These are phyloP conservation scores for Citrus cavaleriei DNA, from an alignment of 345 rosid genomes.

Conservation along the genomic window DNA sequence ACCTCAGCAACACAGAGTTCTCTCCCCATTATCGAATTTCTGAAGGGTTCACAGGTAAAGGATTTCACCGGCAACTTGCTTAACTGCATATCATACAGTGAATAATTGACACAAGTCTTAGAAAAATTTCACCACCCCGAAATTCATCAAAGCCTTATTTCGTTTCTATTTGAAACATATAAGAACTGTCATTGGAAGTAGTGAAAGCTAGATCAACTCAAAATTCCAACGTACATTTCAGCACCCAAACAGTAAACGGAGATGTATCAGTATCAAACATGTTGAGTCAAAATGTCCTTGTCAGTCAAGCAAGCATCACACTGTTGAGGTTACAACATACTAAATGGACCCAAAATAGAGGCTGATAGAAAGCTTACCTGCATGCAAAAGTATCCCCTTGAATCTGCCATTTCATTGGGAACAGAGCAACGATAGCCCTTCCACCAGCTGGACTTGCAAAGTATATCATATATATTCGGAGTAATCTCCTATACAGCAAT, in stretches of 20 bases:
- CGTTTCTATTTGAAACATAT: neutral
- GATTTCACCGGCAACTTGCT: conserved; percentile 76
- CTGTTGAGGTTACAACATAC: neutral
- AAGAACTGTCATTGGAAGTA: neutral
- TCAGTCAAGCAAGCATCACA: neutral
- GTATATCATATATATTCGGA: conserved; percentile 55
- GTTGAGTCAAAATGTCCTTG: neutral
- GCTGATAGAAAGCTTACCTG: conserved; percentile 41
- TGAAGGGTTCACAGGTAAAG: conserved; percentile 53
- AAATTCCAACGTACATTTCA: neutral
- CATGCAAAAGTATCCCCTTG: conserved; percentile 76
- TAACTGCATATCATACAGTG: conserved; percentile 44
- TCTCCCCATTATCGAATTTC: conserved; percentile 85
- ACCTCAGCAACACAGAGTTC: conserved; percentile 72
- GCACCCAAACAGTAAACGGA: neutral
- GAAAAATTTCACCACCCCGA: neutral
- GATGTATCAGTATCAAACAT: neutral
- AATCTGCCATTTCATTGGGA: conserved; percentile 34
- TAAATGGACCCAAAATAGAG: neutral
- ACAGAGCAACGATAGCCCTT: conserved; percentile 69
- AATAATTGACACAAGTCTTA: neutral
- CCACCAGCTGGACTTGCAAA: conserved; percentile 83
- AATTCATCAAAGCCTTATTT: neutral
- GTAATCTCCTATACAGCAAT: conserved; percentile 70
- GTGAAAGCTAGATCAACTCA: neutral